Evolutionary conservation across 2,329 filamentous ascomycete species (phyloP), one percentile per base, ranked within the genome.

Genomic region (Allantophomopsis lycopodina): DNA sequence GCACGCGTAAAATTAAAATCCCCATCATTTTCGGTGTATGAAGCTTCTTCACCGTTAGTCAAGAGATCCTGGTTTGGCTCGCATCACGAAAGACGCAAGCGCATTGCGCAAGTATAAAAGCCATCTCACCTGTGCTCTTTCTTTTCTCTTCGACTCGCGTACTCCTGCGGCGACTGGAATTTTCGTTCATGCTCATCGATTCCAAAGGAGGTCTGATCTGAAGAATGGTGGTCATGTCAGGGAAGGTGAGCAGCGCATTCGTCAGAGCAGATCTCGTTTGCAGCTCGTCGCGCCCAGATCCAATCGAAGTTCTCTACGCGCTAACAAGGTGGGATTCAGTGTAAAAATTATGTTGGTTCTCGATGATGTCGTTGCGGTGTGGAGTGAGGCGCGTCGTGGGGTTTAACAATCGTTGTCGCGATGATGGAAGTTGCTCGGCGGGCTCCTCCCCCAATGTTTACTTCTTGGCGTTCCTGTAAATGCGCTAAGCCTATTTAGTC

Each of bases 1-100:
- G 70, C 76, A 48, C 82, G 73, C 46, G 78, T 76, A 56, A 87
- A 88, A 42, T 76, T 66, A 50, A 88, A 88, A 46, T 83, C 83
- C 50, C 82, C 83, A 62, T 83, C 78, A 52, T 82, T 73, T 57
- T 88, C 82, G 50, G 84, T 79, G 50, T 79, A 80, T 45, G 60
- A 28, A 28, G 16, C 36, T 38, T 38, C 38, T 35, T 20, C 20
- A 31, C 32, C 36, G 13, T n/a, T 35, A 37, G 7, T 14, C 32
- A 37, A 40, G 32, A 39, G 15, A 17, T 30, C 39, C 45, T 36
- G 33, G 31, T 30, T 15, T 36, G 23, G 13, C 7, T 13, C 8
- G 32, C 38, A 21, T 40, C 28, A 13, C 11, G 11, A 11, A 12
- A 12, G 17, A n/a, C 13, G 13, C 13, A 42, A 40, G 30, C 41